Evolutionary conservation across 768 basidiomycete species (phyloP).

Genomic region (Psilocybe cyanescens): DNA sequence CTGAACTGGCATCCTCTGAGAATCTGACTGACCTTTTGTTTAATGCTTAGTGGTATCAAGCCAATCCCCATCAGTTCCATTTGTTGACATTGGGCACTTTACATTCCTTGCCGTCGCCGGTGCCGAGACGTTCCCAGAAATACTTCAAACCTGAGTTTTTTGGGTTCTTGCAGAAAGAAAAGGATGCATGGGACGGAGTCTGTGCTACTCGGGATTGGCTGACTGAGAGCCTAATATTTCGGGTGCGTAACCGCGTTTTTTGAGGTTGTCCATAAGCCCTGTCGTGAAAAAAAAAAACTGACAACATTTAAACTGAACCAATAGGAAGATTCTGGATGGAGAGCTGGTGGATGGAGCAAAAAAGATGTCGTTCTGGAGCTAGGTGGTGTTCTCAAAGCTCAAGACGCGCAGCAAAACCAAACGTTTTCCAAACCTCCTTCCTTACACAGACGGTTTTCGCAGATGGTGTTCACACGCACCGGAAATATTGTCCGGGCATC

Average conservation of each 20-base stretch:
- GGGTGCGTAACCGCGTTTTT: slow-evolving; percentile 15
- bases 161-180: slow-evolving; percentile 56
- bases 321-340: slow-evolving; percentile 26
- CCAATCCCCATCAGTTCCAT: slow-evolving; percentile 88
- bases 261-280: neutral
- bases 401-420: slow-evolving; percentile 22
- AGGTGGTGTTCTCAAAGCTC: slow-evolving; percentile 62
- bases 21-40: neutral
- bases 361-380: slow-evolving; percentile 57
- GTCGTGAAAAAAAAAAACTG: neutral
- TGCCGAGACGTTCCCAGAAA: slow-evolving; percentile 78
- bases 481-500: slow-evolving; percentile 32
- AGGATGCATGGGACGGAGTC: slow-evolving; percentile 64
- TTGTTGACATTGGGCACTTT: slow-evolving; percentile 79
- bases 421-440: slow-evolving; percentile 13
- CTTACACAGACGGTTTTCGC: slow-evolving; percentile 48
- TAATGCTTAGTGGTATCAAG: slow-evolving; percentile 58
- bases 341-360: slow-evolving; percentile 52
- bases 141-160: slow-evolving; percentile 90
- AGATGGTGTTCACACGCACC: slow-evolving; percentile 46
- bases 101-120: slow-evolving; percentile 88
- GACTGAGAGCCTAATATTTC: slow-evolving; percentile 29
- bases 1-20: neutral
- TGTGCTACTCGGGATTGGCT: slow-evolving; percentile 65
- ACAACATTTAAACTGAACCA: slow-evolving; percentile 1